Conservation (phyloP, 2,329 filamentous ascomycete genomes). For the Fusarium hostae region DNA sequence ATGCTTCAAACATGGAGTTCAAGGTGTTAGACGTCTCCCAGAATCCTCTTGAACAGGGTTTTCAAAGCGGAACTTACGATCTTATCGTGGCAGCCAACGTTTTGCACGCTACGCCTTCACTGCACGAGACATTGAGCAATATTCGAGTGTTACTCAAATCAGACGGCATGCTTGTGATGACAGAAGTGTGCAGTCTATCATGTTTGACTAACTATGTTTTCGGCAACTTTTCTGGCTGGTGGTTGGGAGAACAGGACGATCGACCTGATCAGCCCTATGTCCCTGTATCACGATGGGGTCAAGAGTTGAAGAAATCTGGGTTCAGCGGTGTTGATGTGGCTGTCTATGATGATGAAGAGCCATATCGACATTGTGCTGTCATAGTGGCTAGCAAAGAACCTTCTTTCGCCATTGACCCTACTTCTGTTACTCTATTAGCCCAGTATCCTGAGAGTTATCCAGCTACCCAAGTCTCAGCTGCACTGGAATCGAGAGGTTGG, state of each 20-base stretch:
- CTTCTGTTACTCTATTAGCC: neutral
- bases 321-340: conserved; percentile 10
- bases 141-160: conserved; percentile 40
- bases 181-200: conserved; percentile 37
- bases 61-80: conserved; percentile 34
- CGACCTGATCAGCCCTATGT: conserved; percentile 17
- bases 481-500: neutral
- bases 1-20: conserved; percentile 26
- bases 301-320: neutral
- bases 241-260: conserved; percentile 7
- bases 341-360: conserved; percentile 10
- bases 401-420: rapidly evolving
- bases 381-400: conserved; percentile 10
- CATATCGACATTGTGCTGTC: conserved; percentile 5
- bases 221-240: conserved; percentile 51
- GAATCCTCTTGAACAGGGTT: conserved; percentile 28
- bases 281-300: conserved; percentile 6
- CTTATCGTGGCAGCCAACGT: conserved; percentile 45
- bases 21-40: conserved; percentile 43
- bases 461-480: neutral
- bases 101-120: conserved; percentile 45
- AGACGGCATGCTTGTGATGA: conserved; percentile 44
- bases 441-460: neutral
- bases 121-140: conserved; percentile 38
- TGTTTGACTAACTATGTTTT: conserved; percentile 35